phyloP scores from a whole-genome alignment of 2,329 filamentous ascomycete species.

The Dothidotthia symphoricarpi region DNA sequence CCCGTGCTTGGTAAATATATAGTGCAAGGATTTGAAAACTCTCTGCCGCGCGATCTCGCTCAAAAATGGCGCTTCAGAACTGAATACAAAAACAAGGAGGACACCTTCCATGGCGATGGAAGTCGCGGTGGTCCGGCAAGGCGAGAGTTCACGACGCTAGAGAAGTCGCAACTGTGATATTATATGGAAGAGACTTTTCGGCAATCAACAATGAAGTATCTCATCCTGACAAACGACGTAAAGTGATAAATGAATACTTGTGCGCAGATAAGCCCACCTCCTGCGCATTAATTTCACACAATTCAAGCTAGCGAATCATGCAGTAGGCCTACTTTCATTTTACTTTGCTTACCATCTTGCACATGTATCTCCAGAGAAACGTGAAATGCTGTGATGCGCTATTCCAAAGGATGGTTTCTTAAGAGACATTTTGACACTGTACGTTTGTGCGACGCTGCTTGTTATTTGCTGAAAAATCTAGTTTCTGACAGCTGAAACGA shows the following conservation, averaged over 20 bases:
- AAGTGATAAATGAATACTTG: too few relatives aligned
- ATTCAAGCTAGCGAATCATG: not conserved
- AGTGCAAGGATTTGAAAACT: conserved; percentile 3
- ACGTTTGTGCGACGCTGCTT: too few relatives aligned
- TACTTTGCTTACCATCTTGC: too few relatives aligned
- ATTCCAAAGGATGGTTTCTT: too few relatives aligned
- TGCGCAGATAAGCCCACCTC: not conserved
- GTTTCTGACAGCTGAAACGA: too few relatives aligned
- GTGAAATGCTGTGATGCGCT: too few relatives aligned
- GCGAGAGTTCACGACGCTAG: conserved; percentile 6
- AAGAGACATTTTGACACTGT: too few relatives aligned
- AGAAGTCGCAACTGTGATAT: conserved; percentile 6
- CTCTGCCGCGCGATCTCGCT: conserved; percentile 3
- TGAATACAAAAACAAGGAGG: conserved; percentile 3
- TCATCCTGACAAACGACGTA: too few relatives aligned
- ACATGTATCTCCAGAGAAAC: too few relatives aligned
- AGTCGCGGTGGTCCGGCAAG: conserved; percentile 13
- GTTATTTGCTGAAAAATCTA: too few relatives aligned
- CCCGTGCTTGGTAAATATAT: conserved; percentile 17
- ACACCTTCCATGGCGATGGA: conserved; percentile 11
- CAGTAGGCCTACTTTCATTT: too few relatives aligned
- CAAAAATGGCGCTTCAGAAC: conserved; percentile 11
- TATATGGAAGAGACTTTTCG: too few relatives aligned
- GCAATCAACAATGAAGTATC: not conserved
- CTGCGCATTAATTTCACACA: not conserved